Percentiles rank a stretch among this genome's conserved stretches.
phyloP scores from a whole-genome alignment of 1,139 yeast species.

The Trichomonascaceae sp. region DNA sequence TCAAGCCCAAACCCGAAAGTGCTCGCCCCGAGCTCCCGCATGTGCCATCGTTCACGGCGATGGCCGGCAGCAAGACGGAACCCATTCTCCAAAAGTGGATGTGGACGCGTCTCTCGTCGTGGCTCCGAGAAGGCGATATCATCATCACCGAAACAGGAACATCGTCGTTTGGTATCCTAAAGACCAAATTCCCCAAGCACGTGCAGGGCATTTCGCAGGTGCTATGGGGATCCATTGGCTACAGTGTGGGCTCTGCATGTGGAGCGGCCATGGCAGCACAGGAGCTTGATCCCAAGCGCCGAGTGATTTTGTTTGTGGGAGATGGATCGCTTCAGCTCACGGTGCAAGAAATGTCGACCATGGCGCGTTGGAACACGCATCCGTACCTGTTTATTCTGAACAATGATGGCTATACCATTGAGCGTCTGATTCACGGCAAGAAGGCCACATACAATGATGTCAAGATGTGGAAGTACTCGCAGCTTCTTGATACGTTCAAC shows the following conservation, averaged over 20 bases:
- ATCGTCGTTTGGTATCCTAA: slow-evolving; percentile 75
- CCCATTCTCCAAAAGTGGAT: slow-evolving; percentile 62
- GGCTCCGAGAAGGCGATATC: slow-evolving; percentile 70
- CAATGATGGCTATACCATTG: slow-evolving; percentile 83
- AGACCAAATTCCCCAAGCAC: slow-evolving; percentile 62
- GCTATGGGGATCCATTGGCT: slow-evolving; percentile 86
- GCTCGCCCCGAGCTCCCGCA: slow-evolving; percentile 13
- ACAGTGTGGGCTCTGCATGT: slow-evolving; percentile 69
- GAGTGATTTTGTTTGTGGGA: slow-evolving; percentile 76
- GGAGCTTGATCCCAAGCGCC: slow-evolving; percentile 52
- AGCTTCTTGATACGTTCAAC: slow-evolving; percentile 56
- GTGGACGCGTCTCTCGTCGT: slow-evolving; percentile 64
- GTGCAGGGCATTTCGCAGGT: slow-evolving; percentile 76
- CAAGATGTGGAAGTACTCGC: slow-evolving; percentile 70
- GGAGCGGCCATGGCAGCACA: slow-evolving; percentile 82
- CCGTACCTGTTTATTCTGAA: slow-evolving; percentile 75
- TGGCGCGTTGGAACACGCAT: slow-evolving; percentile 65
- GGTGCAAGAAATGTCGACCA: slow-evolving; percentile 75
- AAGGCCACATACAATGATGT: slow-evolving; percentile 65
- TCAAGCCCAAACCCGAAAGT: slow-evolving; percentile 6
- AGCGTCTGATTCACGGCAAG: slow-evolving; percentile 76
- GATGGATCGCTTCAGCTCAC: slow-evolving; percentile 86
- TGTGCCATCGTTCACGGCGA: slow-evolving; percentile 5
- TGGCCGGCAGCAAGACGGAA: slow-evolving; percentile 22
- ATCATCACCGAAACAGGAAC: slow-evolving; percentile 84